Conservation (phyloP, 441 rosid species). For the Cnidoscolus chayamansa region DNA sequence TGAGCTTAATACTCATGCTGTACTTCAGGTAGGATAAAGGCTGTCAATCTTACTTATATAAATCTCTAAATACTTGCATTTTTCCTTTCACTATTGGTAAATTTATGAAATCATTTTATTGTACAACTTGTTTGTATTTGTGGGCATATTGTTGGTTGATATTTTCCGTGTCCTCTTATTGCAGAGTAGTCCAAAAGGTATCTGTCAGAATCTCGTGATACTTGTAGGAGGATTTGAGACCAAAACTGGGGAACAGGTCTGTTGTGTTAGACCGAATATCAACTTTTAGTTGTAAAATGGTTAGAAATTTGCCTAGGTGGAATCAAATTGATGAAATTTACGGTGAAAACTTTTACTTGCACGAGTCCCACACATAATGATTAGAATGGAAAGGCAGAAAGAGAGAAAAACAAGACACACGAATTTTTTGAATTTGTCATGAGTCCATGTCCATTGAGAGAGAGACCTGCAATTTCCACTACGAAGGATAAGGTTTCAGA, state of each 20-base stretch:
- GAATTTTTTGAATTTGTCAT: too few species aligned
- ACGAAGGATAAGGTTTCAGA: too few species aligned
- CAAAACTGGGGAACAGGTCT: slow-evolving; percentile 83
- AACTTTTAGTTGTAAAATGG: not conserved
- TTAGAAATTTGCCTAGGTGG: slow-evolving; percentile 18
- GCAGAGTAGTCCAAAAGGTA: slow-evolving; percentile 59
- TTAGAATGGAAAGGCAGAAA: too few species aligned
- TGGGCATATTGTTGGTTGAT: slow-evolving; percentile 18
- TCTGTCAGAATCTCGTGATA: slow-evolving; percentile 57
- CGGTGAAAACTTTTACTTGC: too few species aligned
- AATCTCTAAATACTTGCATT: slow-evolving; percentile 7
- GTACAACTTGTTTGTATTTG: slow-evolving; percentile 11
- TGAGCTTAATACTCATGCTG: slow-evolving; percentile 80
- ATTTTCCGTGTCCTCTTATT: slow-evolving; percentile 16
- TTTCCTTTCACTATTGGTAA: not conserved
- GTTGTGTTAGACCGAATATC: slow-evolving; percentile 28
- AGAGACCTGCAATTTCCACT: too few species aligned
- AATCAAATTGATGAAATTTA: slow-evolving; percentile 24
- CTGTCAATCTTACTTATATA: not conserved
- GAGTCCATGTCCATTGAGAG: too few species aligned
- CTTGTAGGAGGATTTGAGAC: slow-evolving; percentile 94
- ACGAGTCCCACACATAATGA: too few species aligned
- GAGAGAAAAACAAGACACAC: too few species aligned
- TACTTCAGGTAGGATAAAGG: slow-evolving; percentile 63
- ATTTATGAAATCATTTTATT: slow-evolving; percentile 9